Evolutionary conservation across 129 eudicot species (phyloP).

Genomic region (Deinandra increscens): DNA sequence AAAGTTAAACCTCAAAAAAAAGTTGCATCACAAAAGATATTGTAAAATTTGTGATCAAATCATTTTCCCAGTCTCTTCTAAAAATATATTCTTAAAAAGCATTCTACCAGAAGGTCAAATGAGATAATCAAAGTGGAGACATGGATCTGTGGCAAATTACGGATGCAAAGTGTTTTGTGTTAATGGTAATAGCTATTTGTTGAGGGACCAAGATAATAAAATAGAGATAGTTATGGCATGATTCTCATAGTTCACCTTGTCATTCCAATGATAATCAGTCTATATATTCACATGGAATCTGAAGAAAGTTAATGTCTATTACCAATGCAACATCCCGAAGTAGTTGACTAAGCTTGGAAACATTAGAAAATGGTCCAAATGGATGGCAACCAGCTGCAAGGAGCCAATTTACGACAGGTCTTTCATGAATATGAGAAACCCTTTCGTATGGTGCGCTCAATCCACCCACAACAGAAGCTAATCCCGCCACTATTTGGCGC

Average conservation of each 20-base stretch:
- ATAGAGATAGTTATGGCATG: not conserved
- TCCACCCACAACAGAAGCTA: conserved; percentile 95
- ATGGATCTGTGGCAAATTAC: not conserved
- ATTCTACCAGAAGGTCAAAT: not conserved
- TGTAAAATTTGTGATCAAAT: not conserved
- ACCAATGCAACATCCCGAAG: conserved; percentile 93
- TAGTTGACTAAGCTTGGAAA: conserved; percentile 72
- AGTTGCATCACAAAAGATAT: not conserved
- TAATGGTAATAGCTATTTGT: not conserved
- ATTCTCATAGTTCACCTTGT: not conserved
- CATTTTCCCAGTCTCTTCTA: not conserved
- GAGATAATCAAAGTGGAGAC: not conserved
- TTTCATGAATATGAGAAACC: conserved; percentile 87
- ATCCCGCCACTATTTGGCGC: conserved; percentile 88
- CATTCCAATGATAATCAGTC: not conserved
- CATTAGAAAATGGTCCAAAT: conserved; percentile 94
- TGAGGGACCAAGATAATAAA: not conserved
- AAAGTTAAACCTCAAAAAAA: not conserved
- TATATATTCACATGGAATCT: not conserved
- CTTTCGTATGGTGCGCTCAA: conserved; percentile 90
- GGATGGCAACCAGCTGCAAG: conserved; percentile 97
- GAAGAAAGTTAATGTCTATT: conserved; percentile 19
- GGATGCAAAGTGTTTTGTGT: not conserved
- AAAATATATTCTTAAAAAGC: not conserved
- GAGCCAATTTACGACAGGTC: conserved; percentile 97